A percentile compares a stretch with the other conserved stretches of the same genome.
Conservation (phyloP, 257 asterid species). For the Plectranthus barbatus region DNA sequence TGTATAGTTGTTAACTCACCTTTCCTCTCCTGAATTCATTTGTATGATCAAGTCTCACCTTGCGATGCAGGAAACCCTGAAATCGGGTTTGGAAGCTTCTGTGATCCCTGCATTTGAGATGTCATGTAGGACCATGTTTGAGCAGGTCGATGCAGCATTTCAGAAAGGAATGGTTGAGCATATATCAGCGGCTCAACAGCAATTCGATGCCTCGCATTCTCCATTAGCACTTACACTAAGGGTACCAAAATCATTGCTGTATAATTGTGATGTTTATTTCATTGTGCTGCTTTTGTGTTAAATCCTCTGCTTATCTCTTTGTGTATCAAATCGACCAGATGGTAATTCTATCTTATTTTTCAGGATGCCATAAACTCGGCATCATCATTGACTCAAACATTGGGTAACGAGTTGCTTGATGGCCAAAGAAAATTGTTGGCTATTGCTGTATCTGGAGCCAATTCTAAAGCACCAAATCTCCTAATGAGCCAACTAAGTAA, state of each 20-base stretch:
- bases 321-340: not conserved
- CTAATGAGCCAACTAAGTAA: slow-evolving; percentile 67
- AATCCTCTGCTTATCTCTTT: not conserved
- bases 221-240: slow-evolving; percentile 71
- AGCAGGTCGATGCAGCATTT: slow-evolving; percentile 84
- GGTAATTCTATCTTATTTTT: slow-evolving; percentile 1
- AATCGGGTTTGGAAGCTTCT: slow-evolving; percentile 72
- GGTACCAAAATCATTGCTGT: slow-evolving; percentile 31
- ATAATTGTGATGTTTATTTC: not conserved
- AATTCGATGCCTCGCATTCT: slow-evolving; percentile 73
- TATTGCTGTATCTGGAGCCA: slow-evolving; percentile 69
- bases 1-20: not conserved
- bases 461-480: slow-evolving; percentile 53
- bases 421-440: slow-evolving; percentile 82
- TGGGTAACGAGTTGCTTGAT: slow-evolving; percentile 76
- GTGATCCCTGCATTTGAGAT: slow-evolving; percentile 89
- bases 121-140: slow-evolving; percentile 91
- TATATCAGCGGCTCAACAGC: slow-evolving; percentile 63
- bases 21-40: not conserved
- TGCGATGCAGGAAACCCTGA: slow-evolving; percentile 69
- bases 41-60: not conserved
- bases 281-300: not conserved
- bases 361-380: slow-evolving; percentile 90
- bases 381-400: slow-evolving; percentile 72
- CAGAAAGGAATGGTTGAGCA: slow-evolving; percentile 90